Evolutionary conservation across 1,284 basidiomycete genomes (phyloP).

Genomic region (Melampsora abietis-canadensis): DNA sequence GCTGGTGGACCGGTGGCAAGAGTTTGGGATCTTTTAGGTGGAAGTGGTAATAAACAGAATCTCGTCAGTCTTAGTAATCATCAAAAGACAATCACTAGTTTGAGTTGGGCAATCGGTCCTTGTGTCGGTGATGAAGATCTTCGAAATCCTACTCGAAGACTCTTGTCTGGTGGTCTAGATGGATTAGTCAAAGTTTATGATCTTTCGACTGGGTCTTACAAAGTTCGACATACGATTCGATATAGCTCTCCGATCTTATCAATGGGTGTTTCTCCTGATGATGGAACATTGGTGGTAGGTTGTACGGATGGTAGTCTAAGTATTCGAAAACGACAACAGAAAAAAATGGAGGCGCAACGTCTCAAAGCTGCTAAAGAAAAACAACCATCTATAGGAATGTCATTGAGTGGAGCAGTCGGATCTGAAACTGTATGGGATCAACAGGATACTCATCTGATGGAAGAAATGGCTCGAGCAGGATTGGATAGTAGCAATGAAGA

Average conservation of each 20-base stretch:
- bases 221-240: conserved; percentile 97
- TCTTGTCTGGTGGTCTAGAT: conserved; percentile 87
- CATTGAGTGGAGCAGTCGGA: conserved; percentile 46
- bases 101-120: conserved; percentile 62
- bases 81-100: conserved; percentile 91
- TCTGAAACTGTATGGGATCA: conserved; percentile 45
- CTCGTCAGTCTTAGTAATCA: conserved; percentile 88
- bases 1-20: conserved; percentile 88
- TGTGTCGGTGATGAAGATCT: background rate
- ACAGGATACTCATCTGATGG: conserved; percentile 45
- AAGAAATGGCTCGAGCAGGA: conserved; percentile 46
- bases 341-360: conserved; percentile 43
- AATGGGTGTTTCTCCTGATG: conserved; percentile 89
- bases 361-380: conserved; percentile 36
- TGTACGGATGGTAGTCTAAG: conserved; percentile 96
- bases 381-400: conserved; percentile 38
- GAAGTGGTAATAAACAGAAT: conserved; percentile 61
- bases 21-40: conserved; percentile 92
- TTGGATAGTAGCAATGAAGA: conserved; percentile 46
- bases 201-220: conserved; percentile 71
- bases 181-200: conserved; percentile 99
- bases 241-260: conserved; percentile 90
- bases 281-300: conserved; percentile 90
- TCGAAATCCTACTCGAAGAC: conserved; percentile 59
- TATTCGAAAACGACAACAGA: conserved; percentile 48